A percentile compares a stretch with the other conserved stretches of the same genome.
These are phyloP conservation scores for Arctostaphylos glauca DNA, from an alignment of 148 eudicot genomes.

Conservation along the genomic window DNA sequence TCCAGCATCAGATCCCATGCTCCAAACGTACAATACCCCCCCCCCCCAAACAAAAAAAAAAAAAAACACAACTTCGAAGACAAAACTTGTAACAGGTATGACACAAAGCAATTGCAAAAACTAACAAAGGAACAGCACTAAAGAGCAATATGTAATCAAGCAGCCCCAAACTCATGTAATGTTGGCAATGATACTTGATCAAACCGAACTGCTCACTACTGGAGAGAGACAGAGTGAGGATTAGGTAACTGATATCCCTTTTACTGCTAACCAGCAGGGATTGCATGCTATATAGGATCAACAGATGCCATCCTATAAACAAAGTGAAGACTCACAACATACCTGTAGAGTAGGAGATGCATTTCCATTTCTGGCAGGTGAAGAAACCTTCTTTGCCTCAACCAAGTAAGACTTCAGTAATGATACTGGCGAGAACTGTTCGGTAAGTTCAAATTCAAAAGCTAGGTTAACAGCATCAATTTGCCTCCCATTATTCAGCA, in stretches of 20 bases:
- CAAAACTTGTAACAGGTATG: not conserved
- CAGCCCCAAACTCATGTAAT: not conserved
- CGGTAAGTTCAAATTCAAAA: conserved; percentile 85
- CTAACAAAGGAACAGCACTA: not conserved
- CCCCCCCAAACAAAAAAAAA: too few species aligned
- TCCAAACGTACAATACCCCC: not conserved
- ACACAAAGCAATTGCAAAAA: not conserved
- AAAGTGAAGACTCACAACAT: conserved; percentile 3
- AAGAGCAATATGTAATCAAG: not conserved
- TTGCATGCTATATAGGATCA: not conserved
- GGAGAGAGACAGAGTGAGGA: not conserved
- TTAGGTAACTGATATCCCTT: not conserved
- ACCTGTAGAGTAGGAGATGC: conserved; percentile 73
- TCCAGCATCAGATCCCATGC: not conserved
- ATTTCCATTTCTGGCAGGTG: conserved; percentile 65
- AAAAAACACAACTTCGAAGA: not conserved
- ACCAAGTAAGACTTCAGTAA: conserved; percentile 75
- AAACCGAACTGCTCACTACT: not conserved
- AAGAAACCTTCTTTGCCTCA: conserved; percentile 65
- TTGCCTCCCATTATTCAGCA: conserved; percentile 86
- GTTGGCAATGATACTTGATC: not conserved
- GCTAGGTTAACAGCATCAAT: conserved; percentile 98
- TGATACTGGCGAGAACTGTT: conserved; percentile 74
- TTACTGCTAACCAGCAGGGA: not conserved
- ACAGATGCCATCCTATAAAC: not conserved